These are phyloP conservation scores for Aspergillus ostianus DNA, from an alignment of 495 filamentous ascomycete species.

Conservation along the genomic window DNA sequence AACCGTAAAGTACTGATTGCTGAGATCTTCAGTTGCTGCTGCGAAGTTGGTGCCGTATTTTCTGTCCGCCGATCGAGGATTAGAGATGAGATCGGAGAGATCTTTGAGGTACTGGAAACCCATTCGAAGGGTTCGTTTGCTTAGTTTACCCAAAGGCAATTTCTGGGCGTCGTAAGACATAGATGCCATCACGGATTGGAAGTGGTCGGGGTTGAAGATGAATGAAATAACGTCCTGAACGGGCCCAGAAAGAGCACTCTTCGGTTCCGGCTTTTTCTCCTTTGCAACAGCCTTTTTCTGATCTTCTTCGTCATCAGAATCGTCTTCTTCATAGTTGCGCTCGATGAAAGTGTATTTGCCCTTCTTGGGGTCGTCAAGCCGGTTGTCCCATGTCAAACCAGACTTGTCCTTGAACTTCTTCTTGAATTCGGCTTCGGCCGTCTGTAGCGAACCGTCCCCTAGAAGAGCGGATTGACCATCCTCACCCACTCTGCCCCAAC, in stretches of 20 bases:
- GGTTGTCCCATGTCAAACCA: conserved; percentile 64
- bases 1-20: conserved; percentile 73
- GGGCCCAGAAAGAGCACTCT: conserved; percentile 55
- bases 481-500: conserved; percentile 81
- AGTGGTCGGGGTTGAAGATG: conserved; percentile 76
- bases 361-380: conserved; percentile 55
- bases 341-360: conserved; percentile 79
- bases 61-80: conserved; percentile 42
- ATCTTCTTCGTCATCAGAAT: conserved; percentile 45
- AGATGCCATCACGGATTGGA: conserved; percentile 60
- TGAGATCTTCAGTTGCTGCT: conserved; percentile 55
- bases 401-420: conserved; percentile 80
- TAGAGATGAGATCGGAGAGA: conserved; percentile 60
- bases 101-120: conserved; percentile 76
- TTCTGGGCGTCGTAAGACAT: conserved; percentile 77
- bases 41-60: conserved; percentile 41
- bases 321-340: conserved; percentile 63
- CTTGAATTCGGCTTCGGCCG: conserved; percentile 57
- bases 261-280: conserved; percentile 24
- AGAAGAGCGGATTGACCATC: conserved; percentile 56
- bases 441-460: conserved; percentile 34
- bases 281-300: conserved; percentile 30
- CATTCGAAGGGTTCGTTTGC: conserved; percentile 65
- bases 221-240: conserved; percentile 69
- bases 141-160: conserved; percentile 79